Percentiles rank a stretch among this genome's conserved stretches.
Evolutionary conservation across 805 yeast species (phyloP).

Genomic region (Kluyveromyces lactis): DNA sequence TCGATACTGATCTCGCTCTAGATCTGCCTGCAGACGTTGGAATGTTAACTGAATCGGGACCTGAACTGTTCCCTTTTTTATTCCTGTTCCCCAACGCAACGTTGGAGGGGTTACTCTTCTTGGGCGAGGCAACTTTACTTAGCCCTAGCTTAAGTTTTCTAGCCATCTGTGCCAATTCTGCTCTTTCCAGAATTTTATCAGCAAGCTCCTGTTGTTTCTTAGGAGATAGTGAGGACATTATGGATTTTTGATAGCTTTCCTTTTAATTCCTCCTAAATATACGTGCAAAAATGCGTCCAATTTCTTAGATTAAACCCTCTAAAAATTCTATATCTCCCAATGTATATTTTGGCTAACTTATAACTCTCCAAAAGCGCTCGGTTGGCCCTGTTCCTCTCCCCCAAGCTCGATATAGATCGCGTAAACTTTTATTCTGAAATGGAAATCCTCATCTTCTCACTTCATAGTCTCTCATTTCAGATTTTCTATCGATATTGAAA

Average conservation of each 20-base stretch:
- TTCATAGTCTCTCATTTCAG: too few relatives aligned
- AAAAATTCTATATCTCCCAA: too few relatives aligned
- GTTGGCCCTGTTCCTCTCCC: too few relatives aligned
- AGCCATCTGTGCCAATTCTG: slow-evolving; percentile 30
- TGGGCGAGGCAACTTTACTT: slow-evolving; percentile 22
- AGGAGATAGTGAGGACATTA: slow-evolving; percentile 9
- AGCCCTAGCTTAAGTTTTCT: slow-evolving; percentile 27
- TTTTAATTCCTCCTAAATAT: too few relatives aligned
- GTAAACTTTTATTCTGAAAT: too few relatives aligned
- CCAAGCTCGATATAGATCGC: too few relatives aligned
- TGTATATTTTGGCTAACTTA: too few relatives aligned
- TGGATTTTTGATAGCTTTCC: not conserved
- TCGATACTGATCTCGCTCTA: not conserved
- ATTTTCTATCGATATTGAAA: too few relatives aligned
- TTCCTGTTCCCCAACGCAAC: not conserved
- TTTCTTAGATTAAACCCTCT: too few relatives aligned
- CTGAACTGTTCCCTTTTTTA: slow-evolving; percentile 4
- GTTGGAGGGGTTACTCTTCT: slow-evolving; percentile 6
- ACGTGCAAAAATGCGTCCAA: too few relatives aligned
- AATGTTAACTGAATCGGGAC: not conserved
- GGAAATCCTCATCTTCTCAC: too few relatives aligned
- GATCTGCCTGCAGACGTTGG: not conserved
- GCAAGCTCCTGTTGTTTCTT: slow-evolving; percentile 28
- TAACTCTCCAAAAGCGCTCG: too few relatives aligned
- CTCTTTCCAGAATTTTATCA: slow-evolving; percentile 26